These are phyloP conservation scores for Dioszegia hungarica DNA, from an alignment of 768 basidiomycete genomes.

Conservation along the genomic window DNA sequence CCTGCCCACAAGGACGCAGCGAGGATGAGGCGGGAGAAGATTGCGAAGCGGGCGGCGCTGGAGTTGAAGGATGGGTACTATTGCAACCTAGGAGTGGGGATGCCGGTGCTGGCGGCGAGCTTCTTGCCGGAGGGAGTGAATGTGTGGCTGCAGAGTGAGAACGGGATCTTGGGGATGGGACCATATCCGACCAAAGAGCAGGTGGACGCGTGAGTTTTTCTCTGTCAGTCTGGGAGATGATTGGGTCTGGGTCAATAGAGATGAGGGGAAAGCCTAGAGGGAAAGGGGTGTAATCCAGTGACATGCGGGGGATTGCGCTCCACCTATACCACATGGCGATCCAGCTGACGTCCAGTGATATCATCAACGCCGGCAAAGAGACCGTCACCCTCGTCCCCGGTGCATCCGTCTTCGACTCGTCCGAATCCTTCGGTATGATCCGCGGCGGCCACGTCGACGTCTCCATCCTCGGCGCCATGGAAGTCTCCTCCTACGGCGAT, in stretches of 20 bases:
- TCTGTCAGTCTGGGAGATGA: too few relatives aligned
- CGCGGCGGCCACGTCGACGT: slow-evolving; percentile 93
- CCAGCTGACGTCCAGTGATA: slow-evolving; percentile 24
- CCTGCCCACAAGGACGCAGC: slow-evolving; percentile 19
- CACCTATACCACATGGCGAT: neutral
- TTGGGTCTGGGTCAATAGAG: neutral
- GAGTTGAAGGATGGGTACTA: slow-evolving; percentile 47
- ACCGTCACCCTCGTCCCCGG: slow-evolving; percentile 81
- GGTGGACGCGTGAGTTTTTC: slow-evolving; percentile 46
- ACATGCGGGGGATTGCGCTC: too few relatives aligned
- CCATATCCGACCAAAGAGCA: slow-evolving; percentile 50
- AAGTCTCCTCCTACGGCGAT: slow-evolving; percentile 83
- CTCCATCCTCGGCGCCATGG: slow-evolving; percentile 83
- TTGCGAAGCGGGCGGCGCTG: slow-evolving; percentile 41
- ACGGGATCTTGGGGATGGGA: slow-evolving; percentile 52
- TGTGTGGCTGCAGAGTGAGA: slow-evolving; percentile 52
- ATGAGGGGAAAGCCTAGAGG: neutral
- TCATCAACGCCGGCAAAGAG: slow-evolving; percentile 48
- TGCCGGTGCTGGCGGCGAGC: slow-evolving; percentile 50
- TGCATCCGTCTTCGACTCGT: slow-evolving; percentile 85
- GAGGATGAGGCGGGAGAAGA: slow-evolving; percentile 26
- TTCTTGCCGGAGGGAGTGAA: slow-evolving; percentile 49
- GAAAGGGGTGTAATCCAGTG: too few relatives aligned
- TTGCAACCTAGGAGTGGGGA: slow-evolving; percentile 52
- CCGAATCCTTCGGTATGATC: slow-evolving; percentile 96